Percentiles rank a stretch among this genome's conserved stretches.
phyloP scores from a whole-genome alignment of 2,329 filamentous ascomycete species.

The Botrytis aclada region DNA sequence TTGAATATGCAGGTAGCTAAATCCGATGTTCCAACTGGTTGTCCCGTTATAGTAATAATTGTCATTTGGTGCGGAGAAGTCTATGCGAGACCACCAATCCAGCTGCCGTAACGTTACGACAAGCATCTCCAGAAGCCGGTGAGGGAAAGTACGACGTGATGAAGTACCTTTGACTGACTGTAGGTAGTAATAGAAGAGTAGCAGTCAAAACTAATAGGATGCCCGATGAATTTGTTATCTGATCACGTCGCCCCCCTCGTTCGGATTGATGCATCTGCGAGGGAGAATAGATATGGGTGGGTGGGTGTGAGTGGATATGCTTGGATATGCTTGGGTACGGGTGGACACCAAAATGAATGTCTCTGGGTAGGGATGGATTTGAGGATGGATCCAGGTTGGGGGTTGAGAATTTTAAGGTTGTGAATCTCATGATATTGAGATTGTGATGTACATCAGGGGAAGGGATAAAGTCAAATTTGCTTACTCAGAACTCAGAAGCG shows the following conservation, averaged over 20 bases:
- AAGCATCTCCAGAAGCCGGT: neutral
- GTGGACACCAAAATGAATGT: neutral
- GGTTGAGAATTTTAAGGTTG: neutral
- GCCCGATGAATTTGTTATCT: neutral
- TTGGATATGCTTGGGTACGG: neutral
- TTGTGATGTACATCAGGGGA: neutral
- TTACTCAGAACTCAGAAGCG: neutral
- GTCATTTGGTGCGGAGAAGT: neutral
- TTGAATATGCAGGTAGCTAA: conserved; percentile 23
- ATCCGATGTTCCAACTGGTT: conserved; percentile 4
- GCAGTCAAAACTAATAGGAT: neutral
- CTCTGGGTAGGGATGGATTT: neutral
- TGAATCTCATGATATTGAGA: neutral
- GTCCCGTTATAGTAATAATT: conserved; percentile 16
- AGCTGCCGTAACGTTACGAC: conserved; percentile 12
- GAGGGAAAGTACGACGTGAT: conserved; percentile 6
- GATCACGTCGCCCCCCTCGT: neutral
- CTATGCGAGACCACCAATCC: conserved; percentile 4
- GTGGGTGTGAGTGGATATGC: neutral
- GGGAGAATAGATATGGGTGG: neutral
- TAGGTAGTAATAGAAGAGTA: neutral
- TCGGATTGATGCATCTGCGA: neutral
- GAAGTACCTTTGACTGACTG: too few species aligned
- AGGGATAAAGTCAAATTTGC: neutral
- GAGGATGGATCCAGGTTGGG: neutral